Evolutionary conservation across 345 rosid species (phyloP).

Genomic region (Cardiospermum halicacabum): DNA sequence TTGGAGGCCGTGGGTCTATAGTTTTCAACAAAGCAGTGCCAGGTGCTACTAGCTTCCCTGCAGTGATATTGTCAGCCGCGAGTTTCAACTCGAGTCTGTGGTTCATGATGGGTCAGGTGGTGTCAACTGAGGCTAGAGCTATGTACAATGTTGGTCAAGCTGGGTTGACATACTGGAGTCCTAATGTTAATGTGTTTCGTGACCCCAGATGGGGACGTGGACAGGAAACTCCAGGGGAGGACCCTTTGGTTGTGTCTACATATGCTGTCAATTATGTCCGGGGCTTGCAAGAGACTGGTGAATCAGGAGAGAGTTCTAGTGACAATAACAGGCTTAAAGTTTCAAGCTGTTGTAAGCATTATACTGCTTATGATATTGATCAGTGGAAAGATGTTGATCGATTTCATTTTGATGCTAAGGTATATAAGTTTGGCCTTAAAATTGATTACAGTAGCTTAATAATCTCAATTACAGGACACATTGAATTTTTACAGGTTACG

Average conservation of each 20-base stretch:
- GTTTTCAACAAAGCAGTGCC: conserved; percentile 40
- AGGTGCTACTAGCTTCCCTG: conserved; percentile 67
- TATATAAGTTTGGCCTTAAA: too few species aligned
- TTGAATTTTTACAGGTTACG: conserved; percentile 29
- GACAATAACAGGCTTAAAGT: conserved; percentile 30
- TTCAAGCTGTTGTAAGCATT: conserved; percentile 44
- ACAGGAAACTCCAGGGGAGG: conserved; percentile 57
- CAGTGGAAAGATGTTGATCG: conserved; percentile 34
- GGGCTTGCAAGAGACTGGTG: conserved; percentile 41
- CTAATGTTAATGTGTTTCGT: conserved; percentile 46
- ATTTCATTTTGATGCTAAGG: conserved; percentile 38
- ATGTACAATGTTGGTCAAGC: conserved; percentile 40
- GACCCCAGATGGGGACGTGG: conserved; percentile 56
- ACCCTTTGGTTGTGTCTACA: conserved; percentile 35
- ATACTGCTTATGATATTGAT: conserved; percentile 43
- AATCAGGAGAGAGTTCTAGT: not conserved
- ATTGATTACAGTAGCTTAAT: too few species aligned
- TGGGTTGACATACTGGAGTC: conserved; percentile 52
- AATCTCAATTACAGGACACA: too few species aligned
- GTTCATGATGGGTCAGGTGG: conserved; percentile 53
- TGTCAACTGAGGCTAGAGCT: conserved; percentile 43
- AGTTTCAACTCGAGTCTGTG: conserved; percentile 53
- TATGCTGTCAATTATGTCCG: conserved; percentile 43
- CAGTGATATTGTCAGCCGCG: conserved; percentile 45
- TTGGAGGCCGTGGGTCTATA: conserved; percentile 39